Evolutionary conservation across 2,329 filamentous ascomycete genomes (phyloP).

Genomic region (Fusarium sp.): DNA sequence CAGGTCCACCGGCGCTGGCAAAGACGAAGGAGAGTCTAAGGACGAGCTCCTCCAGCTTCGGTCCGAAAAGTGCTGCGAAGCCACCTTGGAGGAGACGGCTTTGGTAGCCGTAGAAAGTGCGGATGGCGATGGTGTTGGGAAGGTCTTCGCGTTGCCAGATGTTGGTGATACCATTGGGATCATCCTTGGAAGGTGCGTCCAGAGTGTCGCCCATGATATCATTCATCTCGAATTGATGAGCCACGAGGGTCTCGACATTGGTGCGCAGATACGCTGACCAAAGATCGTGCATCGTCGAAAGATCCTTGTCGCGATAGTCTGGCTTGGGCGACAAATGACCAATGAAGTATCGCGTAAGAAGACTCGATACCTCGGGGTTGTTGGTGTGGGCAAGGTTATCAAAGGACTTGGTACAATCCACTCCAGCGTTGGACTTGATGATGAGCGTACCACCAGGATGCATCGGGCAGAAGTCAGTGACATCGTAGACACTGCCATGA

Average conservation of each 20-base stretch:
- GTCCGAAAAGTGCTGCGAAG: constrained; percentile 62
- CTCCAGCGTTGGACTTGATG: constrained; percentile 65
- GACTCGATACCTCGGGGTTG: constrained; percentile 64
- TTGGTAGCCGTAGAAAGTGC: constrained; percentile 65
- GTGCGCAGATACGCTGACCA: constrained; percentile 62
- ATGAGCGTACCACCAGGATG: constrained; percentile 65
- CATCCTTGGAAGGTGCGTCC: constrained; percentile 14
- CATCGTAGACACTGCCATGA: constrained; percentile 64
- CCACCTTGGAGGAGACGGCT: constrained; percentile 62
- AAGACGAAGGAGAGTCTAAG: constrained; percentile 63
- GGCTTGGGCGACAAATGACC: constrained; percentile 63
- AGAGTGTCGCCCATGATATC: constrained; percentile 58
- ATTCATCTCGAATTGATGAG: constrained; percentile 65
- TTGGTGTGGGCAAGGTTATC: constrained; percentile 66
- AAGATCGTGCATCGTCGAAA: constrained; percentile 59
- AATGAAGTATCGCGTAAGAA: constrained; percentile 66
- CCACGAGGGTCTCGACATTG: constrained; percentile 62
- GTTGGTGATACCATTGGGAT: constrained; percentile 39
- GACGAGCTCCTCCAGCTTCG: constrained; percentile 64
- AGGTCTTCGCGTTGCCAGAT: constrained; percentile 60
- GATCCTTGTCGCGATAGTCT: constrained; percentile 57
- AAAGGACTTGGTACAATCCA: constrained; percentile 64
- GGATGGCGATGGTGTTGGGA: constrained; percentile 61
- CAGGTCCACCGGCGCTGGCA: constrained; percentile 57
- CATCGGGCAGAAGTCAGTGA: constrained; percentile 65